phyloP scores from a whole-genome alignment of 257 asterid species.

The Ehretia macrophylla region DNA sequence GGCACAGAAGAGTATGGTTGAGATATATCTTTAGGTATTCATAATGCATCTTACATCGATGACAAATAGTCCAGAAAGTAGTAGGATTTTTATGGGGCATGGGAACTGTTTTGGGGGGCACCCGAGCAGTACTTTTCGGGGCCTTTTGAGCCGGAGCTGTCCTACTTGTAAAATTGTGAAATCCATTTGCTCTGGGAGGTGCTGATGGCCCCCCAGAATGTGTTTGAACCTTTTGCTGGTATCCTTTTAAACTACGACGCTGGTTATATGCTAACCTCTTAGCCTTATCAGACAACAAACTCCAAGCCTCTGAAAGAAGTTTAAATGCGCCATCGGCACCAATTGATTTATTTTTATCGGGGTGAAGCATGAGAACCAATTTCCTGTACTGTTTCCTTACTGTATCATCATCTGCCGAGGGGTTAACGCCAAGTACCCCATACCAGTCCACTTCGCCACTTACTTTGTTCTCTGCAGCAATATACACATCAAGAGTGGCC shows the following conservation, averaged over 20 bases:
- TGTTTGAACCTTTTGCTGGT: constrained; percentile 32
- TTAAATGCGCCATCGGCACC: constrained; percentile 62
- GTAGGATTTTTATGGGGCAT: constrained; percentile 29
- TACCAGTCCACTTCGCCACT: constrained; percentile 56
- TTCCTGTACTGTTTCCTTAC: constrained; percentile 46
- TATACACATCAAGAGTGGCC: constrained; percentile 42
- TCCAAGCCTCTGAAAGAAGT: constrained; percentile 56
- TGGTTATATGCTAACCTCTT: constrained; percentile 49
- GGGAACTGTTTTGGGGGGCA: constrained; percentile 27
- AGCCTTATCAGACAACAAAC: constrained; percentile 45
- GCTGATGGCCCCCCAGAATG: constrained; percentile 35
- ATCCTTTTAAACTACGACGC: constrained; percentile 36
- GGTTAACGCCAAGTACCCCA: constrained; percentile 46
- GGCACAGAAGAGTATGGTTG: constrained; percentile 53
- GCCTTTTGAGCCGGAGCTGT: constrained; percentile 26
- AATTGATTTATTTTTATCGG: constrained; percentile 47
- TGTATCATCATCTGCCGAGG: constrained; percentile 46
- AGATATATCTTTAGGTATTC: constrained; percentile 48
- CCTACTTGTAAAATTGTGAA: constrained; percentile 24
- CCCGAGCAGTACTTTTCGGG: constrained; percentile 20
- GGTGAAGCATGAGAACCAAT: constrained; percentile 55
- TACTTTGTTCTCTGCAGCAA: constrained; percentile 50
- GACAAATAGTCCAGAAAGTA: constrained; percentile 63
- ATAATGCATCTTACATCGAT: constrained; percentile 50
- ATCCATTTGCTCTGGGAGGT: constrained; percentile 36